Conservation (phyloP, 306 rosid species). For the Psophocarpus tetragonolobus region DNA sequence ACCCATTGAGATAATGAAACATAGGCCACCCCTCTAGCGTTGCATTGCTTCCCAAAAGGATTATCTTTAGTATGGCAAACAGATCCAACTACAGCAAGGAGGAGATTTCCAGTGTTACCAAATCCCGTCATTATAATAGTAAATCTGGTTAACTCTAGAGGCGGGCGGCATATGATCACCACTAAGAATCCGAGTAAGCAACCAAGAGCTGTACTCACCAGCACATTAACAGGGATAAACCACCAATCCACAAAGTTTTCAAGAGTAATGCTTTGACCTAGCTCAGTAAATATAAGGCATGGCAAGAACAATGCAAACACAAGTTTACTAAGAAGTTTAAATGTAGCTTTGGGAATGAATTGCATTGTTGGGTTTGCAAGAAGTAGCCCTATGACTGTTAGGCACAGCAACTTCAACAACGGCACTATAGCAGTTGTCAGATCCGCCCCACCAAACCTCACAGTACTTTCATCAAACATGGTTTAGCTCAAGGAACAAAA, state of each 20-base stretch:
- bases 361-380: conserved; percentile 66
- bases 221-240: conserved; percentile 85
- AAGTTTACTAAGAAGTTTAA: conserved; percentile 80
- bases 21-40: conserved; percentile 82
- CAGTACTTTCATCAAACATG: conserved; percentile 38
- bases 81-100: conserved; percentile 76
- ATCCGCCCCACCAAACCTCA: conserved; percentile 50
- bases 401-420: conserved; percentile 67
- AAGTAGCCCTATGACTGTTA: conserved; percentile 66
- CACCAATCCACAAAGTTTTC: conserved; percentile 67
- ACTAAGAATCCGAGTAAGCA: conserved; percentile 68
- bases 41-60: conserved; percentile 78
- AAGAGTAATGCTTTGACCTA: conserved; percentile 71
- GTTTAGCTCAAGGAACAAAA: conserved; percentile 32
- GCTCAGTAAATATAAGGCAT: conserved; percentile 79
- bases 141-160: conserved; percentile 64
- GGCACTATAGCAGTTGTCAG: conserved; percentile 65
- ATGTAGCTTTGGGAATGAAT: conserved; percentile 72
- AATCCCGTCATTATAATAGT: conserved; percentile 84
- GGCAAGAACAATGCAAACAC: conserved; percentile 92
- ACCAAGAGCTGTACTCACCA: conserved; percentile 71
- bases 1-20: conserved; percentile 90
- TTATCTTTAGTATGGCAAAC: conserved; percentile 67
- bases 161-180: conserved; percentile 75
- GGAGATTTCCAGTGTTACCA: conserved; percentile 92